Percentiles rank a stretch among this genome's conserved stretches.
phyloP scores from a whole-genome alignment of 2,329 filamentous ascomycete genomes.

The Didymella keratinophila region DNA sequence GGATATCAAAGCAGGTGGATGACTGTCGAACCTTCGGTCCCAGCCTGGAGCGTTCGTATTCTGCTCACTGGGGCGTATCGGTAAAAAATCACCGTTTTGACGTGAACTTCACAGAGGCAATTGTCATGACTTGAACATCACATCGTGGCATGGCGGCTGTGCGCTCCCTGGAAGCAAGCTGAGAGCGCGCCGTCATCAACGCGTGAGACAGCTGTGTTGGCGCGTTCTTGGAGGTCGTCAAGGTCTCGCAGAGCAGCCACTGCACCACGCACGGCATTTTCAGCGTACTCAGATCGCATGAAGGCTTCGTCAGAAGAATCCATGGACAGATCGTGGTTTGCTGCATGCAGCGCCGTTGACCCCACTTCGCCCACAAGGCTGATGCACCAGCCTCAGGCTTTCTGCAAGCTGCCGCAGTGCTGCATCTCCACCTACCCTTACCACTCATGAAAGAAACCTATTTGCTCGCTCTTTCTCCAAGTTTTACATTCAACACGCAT shows the following conservation, averaged over 20 bases:
- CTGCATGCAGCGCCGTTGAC: slow-evolving; percentile 16
- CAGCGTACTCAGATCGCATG: not conserved
- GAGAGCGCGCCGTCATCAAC: not conserved
- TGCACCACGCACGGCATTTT: not conserved
- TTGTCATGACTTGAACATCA: not conserved
- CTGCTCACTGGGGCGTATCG: slow-evolving; percentile 8
- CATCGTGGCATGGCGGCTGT: not conserved
- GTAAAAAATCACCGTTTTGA: slow-evolving; percentile 6
- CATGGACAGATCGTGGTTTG: slow-evolving; percentile 1
- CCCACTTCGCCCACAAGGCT: slow-evolving; percentile 17
- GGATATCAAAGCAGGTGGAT: slow-evolving; percentile 9
- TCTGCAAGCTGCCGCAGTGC: not conserved
- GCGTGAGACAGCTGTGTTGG: slow-evolving; percentile 1
- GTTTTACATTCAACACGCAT: not conserved
- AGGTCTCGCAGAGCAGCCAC: not conserved
- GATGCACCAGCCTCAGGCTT: slow-evolving; percentile 15
- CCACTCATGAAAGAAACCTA: not conserved
- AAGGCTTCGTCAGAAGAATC: not conserved
- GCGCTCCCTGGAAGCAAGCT: slow-evolving; percentile 1
- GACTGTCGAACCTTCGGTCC: slow-evolving; percentile 11
- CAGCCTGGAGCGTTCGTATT: slow-evolving; percentile 3
- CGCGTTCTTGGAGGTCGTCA: not conserved
- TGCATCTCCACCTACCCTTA: not conserved
- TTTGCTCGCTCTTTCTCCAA: not conserved
- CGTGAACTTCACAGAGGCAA: slow-evolving; percentile 1